phyloP scores from a whole-genome alignment of 345 rosid species.

The Gossypium mustelinum region DNA sequence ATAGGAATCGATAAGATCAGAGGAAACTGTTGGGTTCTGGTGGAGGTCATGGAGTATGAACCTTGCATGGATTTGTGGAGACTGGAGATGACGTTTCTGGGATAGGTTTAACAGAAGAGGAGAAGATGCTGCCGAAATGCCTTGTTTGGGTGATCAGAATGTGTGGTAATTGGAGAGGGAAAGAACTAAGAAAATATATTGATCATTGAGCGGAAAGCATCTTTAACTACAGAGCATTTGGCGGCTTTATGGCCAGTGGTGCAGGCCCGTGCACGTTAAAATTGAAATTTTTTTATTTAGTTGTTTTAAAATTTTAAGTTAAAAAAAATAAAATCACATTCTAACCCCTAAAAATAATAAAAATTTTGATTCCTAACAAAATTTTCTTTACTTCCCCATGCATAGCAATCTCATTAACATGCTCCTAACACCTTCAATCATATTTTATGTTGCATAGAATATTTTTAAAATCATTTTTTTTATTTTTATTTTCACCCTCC shows the following conservation, averaged over 20 bases:
- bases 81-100: conserved; percentile 28
- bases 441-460: not conserved
- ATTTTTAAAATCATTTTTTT: no score
- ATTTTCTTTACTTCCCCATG: no score
- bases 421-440: no score
- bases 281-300: no score
- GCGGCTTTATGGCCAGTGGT: no score
- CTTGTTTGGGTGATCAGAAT: conserved; percentile 27
- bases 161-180: conserved; percentile 15
- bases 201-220: conserved; percentile 17
- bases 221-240: not conserved
- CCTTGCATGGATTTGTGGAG: conserved; percentile 45
- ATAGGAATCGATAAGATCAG: conserved; percentile 34
- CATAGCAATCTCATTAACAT: no score
- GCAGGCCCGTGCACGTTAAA: no score
- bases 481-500: no score
- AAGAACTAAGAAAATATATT: not conserved
- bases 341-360: no score
- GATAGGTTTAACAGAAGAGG: conserved; percentile 35
- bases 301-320: no score
- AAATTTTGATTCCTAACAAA: no score
- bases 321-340: no score
- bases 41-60: conserved; percentile 41
- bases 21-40: conserved; percentile 31
- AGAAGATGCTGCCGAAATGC: conserved; percentile 9